Conservation (phyloP, 2,329 filamentous ascomycete species). For the Monosporascus ibericus region DNA sequence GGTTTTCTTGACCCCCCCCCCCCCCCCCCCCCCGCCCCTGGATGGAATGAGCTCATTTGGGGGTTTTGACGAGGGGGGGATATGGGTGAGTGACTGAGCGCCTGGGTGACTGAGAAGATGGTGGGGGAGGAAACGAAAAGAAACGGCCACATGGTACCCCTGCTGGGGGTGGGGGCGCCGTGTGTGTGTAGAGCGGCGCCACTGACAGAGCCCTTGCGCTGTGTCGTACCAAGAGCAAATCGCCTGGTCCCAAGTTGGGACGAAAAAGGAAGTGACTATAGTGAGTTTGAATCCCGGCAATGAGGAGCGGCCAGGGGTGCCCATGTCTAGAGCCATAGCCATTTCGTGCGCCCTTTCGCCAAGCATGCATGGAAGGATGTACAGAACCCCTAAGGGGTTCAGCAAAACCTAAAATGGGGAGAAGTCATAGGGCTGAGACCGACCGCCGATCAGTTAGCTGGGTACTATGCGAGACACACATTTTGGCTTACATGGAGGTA, state of each 20-base stretch:
- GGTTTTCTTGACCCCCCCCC: too few species aligned
- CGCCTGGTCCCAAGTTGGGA: too few species aligned
- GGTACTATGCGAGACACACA: neutral
- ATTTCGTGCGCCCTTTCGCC: neutral
- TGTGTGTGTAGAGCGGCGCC: too few species aligned
- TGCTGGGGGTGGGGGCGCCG: neutral
- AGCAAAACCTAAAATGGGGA: neutral
- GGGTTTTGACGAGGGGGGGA: too few species aligned
- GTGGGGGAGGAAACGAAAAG: neutral
- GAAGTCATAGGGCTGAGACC: neutral
- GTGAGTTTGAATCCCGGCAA: too few species aligned
- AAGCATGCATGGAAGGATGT: neutral
- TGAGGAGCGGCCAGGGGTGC: neutral
- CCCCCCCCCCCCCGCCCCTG: neutral
- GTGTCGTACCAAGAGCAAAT: too few species aligned
- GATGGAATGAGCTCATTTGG: too few species aligned
- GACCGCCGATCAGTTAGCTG: neutral
- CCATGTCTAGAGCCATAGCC: neutral
- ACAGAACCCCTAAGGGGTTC: neutral
- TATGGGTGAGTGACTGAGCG: too few species aligned
- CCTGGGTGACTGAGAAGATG: neutral
- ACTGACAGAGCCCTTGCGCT: too few species aligned
- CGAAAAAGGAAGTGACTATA: too few species aligned
- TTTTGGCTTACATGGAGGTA: neutral
- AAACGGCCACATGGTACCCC: neutral